These are phyloP conservation scores for Pouteria glomerata DNA, from an alignment of 148 eudicot species.

Conservation along the genomic window DNA sequence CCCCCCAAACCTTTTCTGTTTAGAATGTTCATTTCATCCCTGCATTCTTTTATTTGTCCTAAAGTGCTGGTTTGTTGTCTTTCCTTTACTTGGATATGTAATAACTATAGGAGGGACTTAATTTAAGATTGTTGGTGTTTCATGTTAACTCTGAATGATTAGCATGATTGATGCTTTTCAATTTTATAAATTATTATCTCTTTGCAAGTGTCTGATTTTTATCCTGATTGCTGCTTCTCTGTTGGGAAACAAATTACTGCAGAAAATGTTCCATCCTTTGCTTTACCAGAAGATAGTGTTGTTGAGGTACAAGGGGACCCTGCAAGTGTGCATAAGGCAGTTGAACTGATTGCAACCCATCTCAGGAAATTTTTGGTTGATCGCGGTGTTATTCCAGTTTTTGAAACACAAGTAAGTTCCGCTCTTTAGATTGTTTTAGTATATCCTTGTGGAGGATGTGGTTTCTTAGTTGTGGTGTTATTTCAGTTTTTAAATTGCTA, in stretches of 20 bases:
- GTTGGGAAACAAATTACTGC: conserved; percentile 16
- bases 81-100: background rate
- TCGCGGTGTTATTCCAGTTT: conserved; percentile 37
- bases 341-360: conserved; percentile 50
- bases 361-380: conserved; percentile 52
- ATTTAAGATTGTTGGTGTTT: background rate
- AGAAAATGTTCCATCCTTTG: conserved; percentile 49
- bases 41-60: too few species aligned
- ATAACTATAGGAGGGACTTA: background rate
- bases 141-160: background rate
- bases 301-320: conserved; percentile 52
- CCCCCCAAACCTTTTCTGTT: background rate
- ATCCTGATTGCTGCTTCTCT: background rate
- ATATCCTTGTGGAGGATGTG: background rate
- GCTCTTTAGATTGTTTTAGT: background rate
- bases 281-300: conserved; percentile 41
- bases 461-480: conserved; percentile 1
- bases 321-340: conserved; percentile 37
- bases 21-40: background rate
- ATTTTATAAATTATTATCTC: background rate
- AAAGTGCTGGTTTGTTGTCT: background rate
- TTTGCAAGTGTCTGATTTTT: background rate
- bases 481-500: too few species aligned
- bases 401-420: conserved; percentile 43
- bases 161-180: background rate